Evolutionary conservation across 345 rosid genomes (phyloP), one percentile per base, ranked within the genome.

Genomic region (Salix arbutifolia): DNA sequence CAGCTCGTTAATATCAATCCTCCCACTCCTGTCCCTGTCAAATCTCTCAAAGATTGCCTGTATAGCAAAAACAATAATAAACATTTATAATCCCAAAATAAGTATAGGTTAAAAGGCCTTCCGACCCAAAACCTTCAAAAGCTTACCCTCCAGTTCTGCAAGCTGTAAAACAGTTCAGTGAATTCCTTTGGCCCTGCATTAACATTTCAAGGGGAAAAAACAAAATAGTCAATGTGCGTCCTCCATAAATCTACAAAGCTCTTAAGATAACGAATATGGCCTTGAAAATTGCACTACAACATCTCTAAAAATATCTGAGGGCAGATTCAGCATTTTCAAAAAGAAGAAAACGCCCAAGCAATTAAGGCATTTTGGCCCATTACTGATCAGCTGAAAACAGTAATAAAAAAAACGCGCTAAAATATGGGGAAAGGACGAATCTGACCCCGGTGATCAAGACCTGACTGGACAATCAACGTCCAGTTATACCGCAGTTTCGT

Each of bases 101-200:
- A 52, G 3, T 2, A 4, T 9, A 0, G 13, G 65, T 52, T 14
- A 44, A 62, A 58, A 56, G 8, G 5, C 18, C 40, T 11, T 14
- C 17, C 37, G 23, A 4, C 40, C 14, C 52, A 17, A 30, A 61
- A 26, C 48, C 31, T 8, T 58, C 9, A 5, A 10, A 33, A 31
- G 79, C 85, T 84, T 80, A 96, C 99, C 91, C 98, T 88, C 99
- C 99, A 95, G 74, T 70, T 92, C 86, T 95, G 99, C 37, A 95
- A 97, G 85, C 98, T 93, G 84, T 93, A 94, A 79, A 93, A 96
- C 79, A 96, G 86, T 23, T 85, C 74, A 65, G 84, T 82, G 85
- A 96, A 93, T 77, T 96, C 99, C 85, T 90, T 91, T 0, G 97
- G 98, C 40, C 99, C 98, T 96, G 83, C 66, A 87, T 21, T 65